Evolutionary conservation across 768 basidiomycete species (phyloP).

Genomic region (Tricholoma furcatifolium): DNA sequence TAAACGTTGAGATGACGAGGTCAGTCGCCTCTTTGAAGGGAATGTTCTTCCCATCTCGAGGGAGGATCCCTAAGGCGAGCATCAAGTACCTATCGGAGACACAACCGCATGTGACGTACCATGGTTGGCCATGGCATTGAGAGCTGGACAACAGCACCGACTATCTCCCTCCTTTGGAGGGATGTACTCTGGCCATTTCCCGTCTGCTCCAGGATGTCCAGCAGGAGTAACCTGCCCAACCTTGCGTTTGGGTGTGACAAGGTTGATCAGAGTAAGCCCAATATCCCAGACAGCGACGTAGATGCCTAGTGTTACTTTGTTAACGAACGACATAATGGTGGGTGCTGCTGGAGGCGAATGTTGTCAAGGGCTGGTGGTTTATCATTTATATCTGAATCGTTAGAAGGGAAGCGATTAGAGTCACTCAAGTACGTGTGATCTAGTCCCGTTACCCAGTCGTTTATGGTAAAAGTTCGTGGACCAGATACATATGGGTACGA

Average conservation of each 20-base stretch:
- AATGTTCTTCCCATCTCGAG: conserved; percentile 69
- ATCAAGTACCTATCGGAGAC: not conserved
- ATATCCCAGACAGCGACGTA: conserved; percentile 51
- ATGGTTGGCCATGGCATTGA: conserved; percentile 84
- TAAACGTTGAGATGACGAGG: conserved; percentile 56
- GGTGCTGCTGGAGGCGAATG: too few species aligned
- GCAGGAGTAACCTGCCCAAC: conserved; percentile 54
- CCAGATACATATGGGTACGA: too few species aligned
- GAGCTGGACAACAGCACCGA: conserved; percentile 54
- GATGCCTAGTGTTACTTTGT: conserved; percentile 24
- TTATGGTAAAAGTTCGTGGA: too few species aligned
- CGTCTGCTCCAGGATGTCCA: conserved; percentile 55
- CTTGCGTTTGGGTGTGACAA: too few species aligned
- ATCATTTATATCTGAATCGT: conserved; percentile 10
- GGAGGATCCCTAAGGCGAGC: conserved; percentile 54
- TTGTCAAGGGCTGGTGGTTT: too few species aligned
- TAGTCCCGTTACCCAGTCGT: too few species aligned
- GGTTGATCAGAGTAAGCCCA: too few species aligned
- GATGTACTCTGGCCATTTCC: conserved; percentile 68
- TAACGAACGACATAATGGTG: conserved; percentile 30
- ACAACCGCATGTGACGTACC: conserved; percentile 41
- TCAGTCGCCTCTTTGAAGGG: conserved; percentile 49
- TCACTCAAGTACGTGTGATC: too few species aligned
- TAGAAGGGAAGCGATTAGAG: conserved; percentile 12
- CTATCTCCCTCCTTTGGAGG: conserved; percentile 63